Base-by-base conservation (phyloP, 2,329 filamentous ascomycete species). In the Fusarium mangiferae region DNA sequence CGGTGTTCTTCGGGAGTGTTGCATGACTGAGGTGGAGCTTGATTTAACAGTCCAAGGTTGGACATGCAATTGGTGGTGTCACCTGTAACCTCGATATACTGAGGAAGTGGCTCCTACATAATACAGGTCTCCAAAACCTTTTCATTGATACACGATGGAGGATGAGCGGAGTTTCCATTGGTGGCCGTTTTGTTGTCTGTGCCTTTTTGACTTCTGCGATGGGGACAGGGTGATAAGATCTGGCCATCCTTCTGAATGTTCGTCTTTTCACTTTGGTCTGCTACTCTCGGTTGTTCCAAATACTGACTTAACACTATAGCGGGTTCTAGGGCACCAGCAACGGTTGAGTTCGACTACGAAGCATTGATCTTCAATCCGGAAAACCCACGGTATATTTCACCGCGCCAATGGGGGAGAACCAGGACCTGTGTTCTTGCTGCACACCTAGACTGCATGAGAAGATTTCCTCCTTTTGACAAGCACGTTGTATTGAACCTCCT, bases 141-240 rank as follows among this genome's bases (percentile, higher is more conserved):
- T 15, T 13, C 17, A n/a, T 11, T 18, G 17, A 48, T 15, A 33
- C 11, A 54, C 14, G 28, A 68, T 68, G 66, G 48, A 68, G 3
- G 13, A 11, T 13, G 28, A 26, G 2, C 36, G n/a, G 24, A 20
- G n/a, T 24, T 63, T 68, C n/a, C 48, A 52, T 17, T 66, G 42
- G 33, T 17, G n/a, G 17, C 6, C 59, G 1, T 36, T 38, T 28
- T 71, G 68, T 22, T 41, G 48, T 24, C 24, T 66, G n/a, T 70
- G 61, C 12, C 66, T 70, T n/a, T 71, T 70, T 38, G 60, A 56
- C 7, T 55, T 66, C n/a, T 15, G 26, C 7, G 48, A 60, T 46
- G 67, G 55, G 14, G 68, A 71, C 17, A 12, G 24, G 35, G 28
- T 49, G 14, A 33, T 62, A n/a, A 46, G 48, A 20, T 39, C 41